A percentile compares a stretch with the other conserved stretches of the same genome.
Conservation (phyloP, 2,329 filamentous ascomycete species). For the Aspergillus tubingensis region DNA sequence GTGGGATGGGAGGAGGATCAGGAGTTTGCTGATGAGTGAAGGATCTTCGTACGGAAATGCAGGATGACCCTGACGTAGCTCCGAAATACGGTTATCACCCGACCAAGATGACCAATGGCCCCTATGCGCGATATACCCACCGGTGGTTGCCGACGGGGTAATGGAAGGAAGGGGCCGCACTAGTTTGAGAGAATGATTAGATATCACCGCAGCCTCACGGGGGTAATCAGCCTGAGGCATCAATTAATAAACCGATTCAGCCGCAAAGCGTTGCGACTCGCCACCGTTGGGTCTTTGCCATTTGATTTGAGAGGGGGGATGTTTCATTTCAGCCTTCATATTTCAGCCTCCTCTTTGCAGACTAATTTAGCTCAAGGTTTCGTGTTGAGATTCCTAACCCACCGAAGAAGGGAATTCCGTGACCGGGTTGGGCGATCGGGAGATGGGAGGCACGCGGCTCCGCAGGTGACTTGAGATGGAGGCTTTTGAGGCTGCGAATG, state of each 20-base stretch:
- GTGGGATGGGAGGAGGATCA: not conserved
- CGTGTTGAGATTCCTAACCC: not conserved
- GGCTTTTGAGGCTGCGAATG: not conserved
- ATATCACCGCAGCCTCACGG: not conserved
- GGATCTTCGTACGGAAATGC: not conserved
- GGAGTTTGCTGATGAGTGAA: not conserved
- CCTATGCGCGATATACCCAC: not conserved
- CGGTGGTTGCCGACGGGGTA: not conserved
- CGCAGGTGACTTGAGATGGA: not conserved
- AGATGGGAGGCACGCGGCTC: not conserved
- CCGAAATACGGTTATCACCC: not conserved
- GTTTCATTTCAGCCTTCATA: not conserved
- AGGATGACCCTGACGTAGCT: constrained; percentile 1
- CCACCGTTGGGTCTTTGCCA: not conserved
- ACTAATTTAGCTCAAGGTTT: constrained; percentile 2
- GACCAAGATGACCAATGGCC: not conserved
- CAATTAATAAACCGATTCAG: too few species aligned
- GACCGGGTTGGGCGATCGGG: not conserved
- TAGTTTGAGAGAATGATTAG: not conserved
- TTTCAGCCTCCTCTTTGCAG: not conserved
- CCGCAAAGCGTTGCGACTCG: too few species aligned
- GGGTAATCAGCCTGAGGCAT: not conserved
- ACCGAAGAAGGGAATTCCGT: not conserved
- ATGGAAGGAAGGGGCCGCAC: not conserved
- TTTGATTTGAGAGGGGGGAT: not conserved